These are phyloP conservation scores for Penicillium turbatum DNA, from an alignment of 495 filamentous ascomycete species.

Conservation along the genomic window DNA sequence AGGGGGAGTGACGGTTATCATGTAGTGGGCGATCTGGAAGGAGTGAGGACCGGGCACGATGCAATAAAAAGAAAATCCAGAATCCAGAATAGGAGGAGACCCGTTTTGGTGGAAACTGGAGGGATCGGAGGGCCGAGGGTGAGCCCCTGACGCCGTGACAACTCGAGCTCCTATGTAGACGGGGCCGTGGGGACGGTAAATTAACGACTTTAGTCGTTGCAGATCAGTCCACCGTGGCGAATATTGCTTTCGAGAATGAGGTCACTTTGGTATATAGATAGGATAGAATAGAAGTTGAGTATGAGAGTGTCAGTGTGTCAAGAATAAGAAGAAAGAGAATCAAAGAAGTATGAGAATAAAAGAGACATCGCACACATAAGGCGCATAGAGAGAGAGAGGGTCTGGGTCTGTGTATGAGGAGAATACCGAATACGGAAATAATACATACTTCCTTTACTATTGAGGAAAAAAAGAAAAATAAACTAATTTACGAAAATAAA, in stretches of 20 bases:
- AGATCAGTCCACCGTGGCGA: constrained; percentile 28
- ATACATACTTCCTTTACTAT: not conserved
- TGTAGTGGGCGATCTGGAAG: constrained; percentile 33
- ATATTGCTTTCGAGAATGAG: not conserved
- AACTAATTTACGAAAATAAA: not conserved
- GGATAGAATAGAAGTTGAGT: not conserved
- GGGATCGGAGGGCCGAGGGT: constrained; percentile 32
- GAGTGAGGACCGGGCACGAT: constrained; percentile 34
- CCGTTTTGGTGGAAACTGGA: constrained; percentile 30
- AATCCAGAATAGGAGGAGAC: constrained; percentile 38
- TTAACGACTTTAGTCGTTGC: constrained; percentile 28
- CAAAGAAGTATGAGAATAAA: not conserved
- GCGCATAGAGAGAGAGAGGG: not conserved
- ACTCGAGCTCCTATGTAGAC: constrained; percentile 28
- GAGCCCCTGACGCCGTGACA: constrained; percentile 47
- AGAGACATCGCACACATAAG: not conserved
- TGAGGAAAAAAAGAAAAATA: not conserved
- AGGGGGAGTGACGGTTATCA: constrained; percentile 15
- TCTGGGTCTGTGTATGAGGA: not conserved
- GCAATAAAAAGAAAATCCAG: constrained; percentile 31
- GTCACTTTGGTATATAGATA: not conserved
- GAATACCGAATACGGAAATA: not conserved
- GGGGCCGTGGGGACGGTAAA: constrained; percentile 43
- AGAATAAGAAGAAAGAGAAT: not conserved
- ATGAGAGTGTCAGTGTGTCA: not conserved